Evolutionary conservation across 306 rosid genomes (phyloP).

Genomic region (Acacia crassicarpa): DNA sequence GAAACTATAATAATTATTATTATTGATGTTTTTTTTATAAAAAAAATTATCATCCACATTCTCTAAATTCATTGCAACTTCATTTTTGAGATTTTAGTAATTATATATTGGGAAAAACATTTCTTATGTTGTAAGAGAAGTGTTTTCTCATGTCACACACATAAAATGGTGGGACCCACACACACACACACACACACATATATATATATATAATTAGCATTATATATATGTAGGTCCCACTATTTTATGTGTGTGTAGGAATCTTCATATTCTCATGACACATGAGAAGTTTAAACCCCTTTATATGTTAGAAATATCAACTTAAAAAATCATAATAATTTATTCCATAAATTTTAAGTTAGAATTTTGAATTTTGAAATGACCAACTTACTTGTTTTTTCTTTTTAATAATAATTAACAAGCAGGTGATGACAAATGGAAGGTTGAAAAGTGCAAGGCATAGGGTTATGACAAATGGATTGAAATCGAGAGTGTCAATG

Average conservation of each 20-base stretch:
- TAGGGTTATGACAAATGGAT: constrained; percentile 67
- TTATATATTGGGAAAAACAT: too few relatives aligned
- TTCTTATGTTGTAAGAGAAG: too few relatives aligned
- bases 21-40: neutral
- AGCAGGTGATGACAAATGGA: constrained; percentile 84
- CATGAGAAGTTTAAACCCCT: too few relatives aligned
- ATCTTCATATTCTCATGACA: too few relatives aligned
- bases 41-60: too few relatives aligned
- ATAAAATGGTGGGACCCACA: too few relatives aligned
- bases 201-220: too few relatives aligned
- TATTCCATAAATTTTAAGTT: neutral
- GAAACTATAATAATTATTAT: neutral
- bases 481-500: constrained; percentile 75
- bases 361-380: neutral
- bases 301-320: too few relatives aligned
- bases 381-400: neutral
- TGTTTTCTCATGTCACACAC: too few relatives aligned
- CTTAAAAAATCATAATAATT: neutral
- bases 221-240: too few relatives aligned
- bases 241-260: too few relatives aligned
- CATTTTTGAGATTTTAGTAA: neutral
- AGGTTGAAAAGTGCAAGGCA: constrained; percentile 76
- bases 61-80: neutral
- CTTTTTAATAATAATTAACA: neutral
- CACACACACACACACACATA: too few relatives aligned